Evolutionary conservation across 768 basidiomycete genomes (phyloP), one percentile per base, ranked within the genome.

Genomic region (Lentinula raphanica): DNA sequence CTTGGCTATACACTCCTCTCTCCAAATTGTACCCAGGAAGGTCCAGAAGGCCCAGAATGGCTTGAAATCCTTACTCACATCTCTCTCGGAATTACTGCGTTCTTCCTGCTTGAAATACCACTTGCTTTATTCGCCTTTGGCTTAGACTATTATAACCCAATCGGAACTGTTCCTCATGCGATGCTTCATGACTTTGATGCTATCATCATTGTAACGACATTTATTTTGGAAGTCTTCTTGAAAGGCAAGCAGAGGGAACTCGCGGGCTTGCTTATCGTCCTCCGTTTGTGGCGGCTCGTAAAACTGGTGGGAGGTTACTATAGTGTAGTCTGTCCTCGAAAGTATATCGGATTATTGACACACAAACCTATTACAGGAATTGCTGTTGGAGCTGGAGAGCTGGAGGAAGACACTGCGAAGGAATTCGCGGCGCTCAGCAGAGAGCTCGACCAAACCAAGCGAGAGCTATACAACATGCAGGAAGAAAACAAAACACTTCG

Each of bases 51-150:
- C 17, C 87, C 87, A 1, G 38, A 65, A 21, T 91, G 87, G 87
- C 78, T 92, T 11, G 78, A 83, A 60, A 69, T 84, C 29, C 71
- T 90, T 32, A 71, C 85, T 6, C 74, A 80, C 56, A 69, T 87
- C 54, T 92, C 90, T 4, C 77, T 89, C 39, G 66, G 59, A 45
- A 92, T 93, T 51, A 90, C 86, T 58, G 79, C 81, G 4, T 66
- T 89, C 67, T 92, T 93, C 79, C 67, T 93, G 31, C 27, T 85
- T 60, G 92, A 93, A 82, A 88, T 93, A 53, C 87, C 90, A 2
- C 59, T 89, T 46, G 72, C 82, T 1, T 58, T 88, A 12, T 90
- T 83, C 81, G 80, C 86, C 0, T 78, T 89, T 29, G 90, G 91
- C 6, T 45, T 66, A n/a, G 65, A 69, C 32, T 86, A 75, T 66